Evolutionary conservation across 2,329 filamentous ascomycete species (phyloP).

Genomic region (Ophiosphaerella narmari): DNA sequence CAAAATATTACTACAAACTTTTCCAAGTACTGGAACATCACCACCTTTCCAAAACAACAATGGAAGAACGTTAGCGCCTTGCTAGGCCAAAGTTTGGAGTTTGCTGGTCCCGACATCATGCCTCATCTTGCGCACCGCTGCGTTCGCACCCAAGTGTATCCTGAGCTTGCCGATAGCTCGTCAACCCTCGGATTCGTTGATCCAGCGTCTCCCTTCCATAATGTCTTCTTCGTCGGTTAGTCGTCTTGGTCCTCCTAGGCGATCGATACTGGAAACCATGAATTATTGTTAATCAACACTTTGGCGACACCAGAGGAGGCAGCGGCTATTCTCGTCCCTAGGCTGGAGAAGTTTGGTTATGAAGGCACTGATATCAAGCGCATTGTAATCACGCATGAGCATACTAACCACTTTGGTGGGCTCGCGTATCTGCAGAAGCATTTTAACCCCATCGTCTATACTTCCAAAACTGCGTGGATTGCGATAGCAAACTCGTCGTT

Average conservation of each 20-base stretch:
- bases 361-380: conserved; percentile 10
- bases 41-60: conserved; percentile 4
- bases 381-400: conserved; percentile 16
- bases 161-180: neutral
- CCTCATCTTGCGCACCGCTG: conserved; percentile 14
- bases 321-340: conserved; percentile 6
- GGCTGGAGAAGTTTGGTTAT: conserved; percentile 11
- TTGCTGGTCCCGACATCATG: conserved; percentile 5
- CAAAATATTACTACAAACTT: conserved; percentile 47
- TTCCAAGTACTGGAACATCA: neutral
- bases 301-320: conserved; percentile 13
- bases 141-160: conserved; percentile 10
- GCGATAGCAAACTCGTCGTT: neutral
- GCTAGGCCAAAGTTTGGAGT: conserved; percentile 1
- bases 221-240: conserved; percentile 19
- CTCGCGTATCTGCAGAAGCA: conserved; percentile 12
- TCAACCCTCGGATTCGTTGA: conserved; percentile 10
- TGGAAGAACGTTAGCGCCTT: conserved; percentile 10
- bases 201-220: conserved; percentile 12
- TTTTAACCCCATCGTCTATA: conserved; percentile 6
- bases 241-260: conserved; percentile 16
- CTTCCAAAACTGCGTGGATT: conserved; percentile 10
- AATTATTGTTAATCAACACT: conserved; percentile 17
- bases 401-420: conserved; percentile 16
- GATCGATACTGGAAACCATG: conserved; percentile 9